These are phyloP conservation scores for Xylona heveae DNA, from an alignment of 495 filamentous ascomycete species.

Conservation along the genomic window DNA sequence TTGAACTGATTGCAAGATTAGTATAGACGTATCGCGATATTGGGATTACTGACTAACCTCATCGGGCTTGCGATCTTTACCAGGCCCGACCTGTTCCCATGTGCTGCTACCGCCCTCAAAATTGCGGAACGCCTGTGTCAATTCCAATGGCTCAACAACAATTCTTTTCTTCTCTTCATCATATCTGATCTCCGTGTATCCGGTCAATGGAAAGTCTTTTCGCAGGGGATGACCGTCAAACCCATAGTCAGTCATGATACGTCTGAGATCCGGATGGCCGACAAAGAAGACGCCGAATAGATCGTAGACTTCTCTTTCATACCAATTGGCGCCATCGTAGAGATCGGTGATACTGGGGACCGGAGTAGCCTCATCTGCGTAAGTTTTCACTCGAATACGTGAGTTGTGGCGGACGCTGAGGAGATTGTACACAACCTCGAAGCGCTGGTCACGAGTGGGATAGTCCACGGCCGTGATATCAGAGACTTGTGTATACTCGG, in stretches of 20 bases:
- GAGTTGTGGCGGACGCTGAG: constrained; percentile 91
- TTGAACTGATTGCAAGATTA: constrained; percentile 45
- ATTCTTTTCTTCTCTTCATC: constrained; percentile 99
- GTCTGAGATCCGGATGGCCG: constrained; percentile 83
- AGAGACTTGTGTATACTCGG: constrained; percentile 84
- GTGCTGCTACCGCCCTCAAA: constrained; percentile 70
- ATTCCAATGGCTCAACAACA: constrained; percentile 87
- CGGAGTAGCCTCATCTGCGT: constrained; percentile 89
- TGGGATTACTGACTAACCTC: constrained; percentile 23
- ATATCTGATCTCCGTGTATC: constrained; percentile 94
- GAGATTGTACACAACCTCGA: constrained; percentile 96
- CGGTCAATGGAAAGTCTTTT: constrained; percentile 96
- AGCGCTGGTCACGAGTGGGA: constrained; percentile 80
- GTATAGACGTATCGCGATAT: background rate
- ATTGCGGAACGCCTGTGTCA: constrained; percentile 98
- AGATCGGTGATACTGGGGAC: constrained; percentile 72
- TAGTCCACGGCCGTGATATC: constrained; percentile 92
- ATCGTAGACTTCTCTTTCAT: constrained; percentile 94
- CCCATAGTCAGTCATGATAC: constrained; percentile 99
- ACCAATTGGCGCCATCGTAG: constrained; percentile 96
- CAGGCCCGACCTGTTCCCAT: constrained; percentile 83
- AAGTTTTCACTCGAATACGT: constrained; percentile 94
- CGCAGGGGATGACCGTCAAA: constrained; percentile 95
- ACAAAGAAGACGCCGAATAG: constrained; percentile 94
- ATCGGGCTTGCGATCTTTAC: constrained; percentile 60